Conservation (phyloP, 2,329 filamentous ascomycete genomes). For the Phialocephala subalpina region DNA sequence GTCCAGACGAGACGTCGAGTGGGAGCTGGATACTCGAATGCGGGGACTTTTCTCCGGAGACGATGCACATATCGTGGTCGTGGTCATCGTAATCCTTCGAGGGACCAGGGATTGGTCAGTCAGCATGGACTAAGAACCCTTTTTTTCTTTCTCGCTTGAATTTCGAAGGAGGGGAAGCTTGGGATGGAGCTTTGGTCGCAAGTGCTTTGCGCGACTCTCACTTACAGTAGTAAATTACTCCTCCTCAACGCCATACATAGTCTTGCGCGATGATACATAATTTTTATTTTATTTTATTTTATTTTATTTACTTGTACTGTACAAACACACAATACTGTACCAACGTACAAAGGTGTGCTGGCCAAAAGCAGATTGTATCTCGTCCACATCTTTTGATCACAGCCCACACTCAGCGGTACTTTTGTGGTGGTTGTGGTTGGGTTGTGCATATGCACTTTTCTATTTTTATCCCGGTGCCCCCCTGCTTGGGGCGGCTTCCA, state of each 20-base stretch:
- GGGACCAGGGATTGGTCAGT: background rate
- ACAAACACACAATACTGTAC: too few species aligned
- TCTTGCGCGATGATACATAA: too few species aligned
- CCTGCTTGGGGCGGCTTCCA: background rate
- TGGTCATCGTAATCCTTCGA: background rate
- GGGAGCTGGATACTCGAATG: background rate
- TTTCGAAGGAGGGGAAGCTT: background rate
- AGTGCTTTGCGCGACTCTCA: background rate
- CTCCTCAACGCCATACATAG: background rate
- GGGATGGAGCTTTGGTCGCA: background rate
- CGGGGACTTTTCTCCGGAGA: background rate
- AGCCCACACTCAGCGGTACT: background rate
- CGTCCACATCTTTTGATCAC: background rate
- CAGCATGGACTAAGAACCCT: background rate
- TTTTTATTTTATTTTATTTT: too few species aligned
- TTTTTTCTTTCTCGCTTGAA: background rate
- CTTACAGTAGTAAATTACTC: background rate
- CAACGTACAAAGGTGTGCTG: background rate
- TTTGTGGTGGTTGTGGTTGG: background rate
- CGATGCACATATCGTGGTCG: background rate
- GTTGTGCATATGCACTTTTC: slow-evolving; percentile 8
- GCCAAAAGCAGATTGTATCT: background rate
- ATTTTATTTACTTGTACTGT: too few species aligned
- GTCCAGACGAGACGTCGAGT: background rate
- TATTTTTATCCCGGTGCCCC: background rate